A percentile compares a stretch with the other conserved stretches of the same genome.
Conservation (phyloP, 192 early-diverging fungal species). For the Pilobolus umbonatus region DNA sequence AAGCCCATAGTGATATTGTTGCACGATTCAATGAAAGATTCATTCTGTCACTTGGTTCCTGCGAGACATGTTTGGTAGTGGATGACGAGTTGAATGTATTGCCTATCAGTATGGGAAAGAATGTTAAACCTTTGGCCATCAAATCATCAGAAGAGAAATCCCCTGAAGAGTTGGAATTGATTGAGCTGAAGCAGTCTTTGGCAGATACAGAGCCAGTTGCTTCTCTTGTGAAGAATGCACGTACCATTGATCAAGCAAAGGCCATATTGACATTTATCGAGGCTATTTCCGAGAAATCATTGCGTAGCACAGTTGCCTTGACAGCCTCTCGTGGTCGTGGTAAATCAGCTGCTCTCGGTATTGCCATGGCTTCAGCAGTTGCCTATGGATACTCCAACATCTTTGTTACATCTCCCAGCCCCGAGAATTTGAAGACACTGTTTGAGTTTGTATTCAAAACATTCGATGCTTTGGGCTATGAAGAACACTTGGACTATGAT, state of each 20-base stretch:
- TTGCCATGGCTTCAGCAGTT: slow-evolving; percentile 92
- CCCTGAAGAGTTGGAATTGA: slow-evolving; percentile 60
- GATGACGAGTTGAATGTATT: slow-evolving; percentile 99
- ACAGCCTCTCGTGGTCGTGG: slow-evolving; percentile 96
- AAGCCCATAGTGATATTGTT: slow-evolving; percentile 87
- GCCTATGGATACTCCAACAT: slow-evolving; percentile 99
- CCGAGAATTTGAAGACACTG: slow-evolving; percentile 97
- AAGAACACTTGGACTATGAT: slow-evolving; percentile 98
- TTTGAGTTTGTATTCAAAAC: slow-evolving; percentile 98
- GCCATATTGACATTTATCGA: slow-evolving; percentile 97
- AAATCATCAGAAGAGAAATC: slow-evolving; percentile 46
- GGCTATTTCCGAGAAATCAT: slow-evolving; percentile 89
- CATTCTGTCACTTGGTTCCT: slow-evolving; percentile 86
- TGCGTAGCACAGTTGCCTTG: slow-evolving; percentile 86
- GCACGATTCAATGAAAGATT: slow-evolving; percentile 98
- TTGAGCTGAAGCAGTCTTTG: slow-evolving; percentile 79
- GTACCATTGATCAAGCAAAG: slow-evolving; percentile 94
- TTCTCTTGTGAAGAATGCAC: slow-evolving; percentile 69
- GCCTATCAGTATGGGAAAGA: slow-evolving; percentile 89
- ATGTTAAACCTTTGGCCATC: slow-evolving; percentile 81
- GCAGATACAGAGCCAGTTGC: slow-evolving; percentile 90
- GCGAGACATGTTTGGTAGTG: slow-evolving; percentile 85
- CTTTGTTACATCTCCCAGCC: slow-evolving; percentile 95
- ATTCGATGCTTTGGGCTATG: slow-evolving; percentile 96
- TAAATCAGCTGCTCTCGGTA: slow-evolving; percentile 94